Conservation (phyloP, 116 monocot genomes). For the Cymodocea nodosa region DNA sequence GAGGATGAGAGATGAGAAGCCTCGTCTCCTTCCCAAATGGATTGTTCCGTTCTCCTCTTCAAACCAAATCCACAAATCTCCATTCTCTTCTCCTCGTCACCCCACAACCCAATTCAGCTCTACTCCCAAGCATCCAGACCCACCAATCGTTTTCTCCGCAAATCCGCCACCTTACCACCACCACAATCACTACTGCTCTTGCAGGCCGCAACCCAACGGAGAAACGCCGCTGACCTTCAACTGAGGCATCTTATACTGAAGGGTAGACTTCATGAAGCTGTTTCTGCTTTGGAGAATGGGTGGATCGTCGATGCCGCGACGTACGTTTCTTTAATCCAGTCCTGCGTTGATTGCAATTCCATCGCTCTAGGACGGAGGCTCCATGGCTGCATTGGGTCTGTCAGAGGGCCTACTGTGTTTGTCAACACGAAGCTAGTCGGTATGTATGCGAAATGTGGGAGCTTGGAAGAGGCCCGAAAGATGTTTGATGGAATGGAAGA, state of each 20-base stretch:
- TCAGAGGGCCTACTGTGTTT: slow-evolving; percentile 25
- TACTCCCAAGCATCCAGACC: background rate
- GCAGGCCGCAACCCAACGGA: background rate
- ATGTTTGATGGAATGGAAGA: slow-evolving; percentile 61
- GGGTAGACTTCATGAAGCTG: slow-evolving; percentile 11
- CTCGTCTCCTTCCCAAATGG: background rate
- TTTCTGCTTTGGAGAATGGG: slow-evolving; percentile 25
- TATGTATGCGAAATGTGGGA: slow-evolving; percentile 78
- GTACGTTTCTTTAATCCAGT: slow-evolving; percentile 54
- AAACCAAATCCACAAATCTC: background rate
- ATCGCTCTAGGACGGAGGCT: slow-evolving; percentile 46
- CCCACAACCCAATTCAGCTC: slow-evolving; percentile 1
- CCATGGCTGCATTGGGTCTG: slow-evolving; percentile 27
- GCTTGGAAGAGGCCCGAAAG: slow-evolving; percentile 49
- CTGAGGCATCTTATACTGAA: slow-evolving; percentile 1
- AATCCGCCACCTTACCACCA: background rate
- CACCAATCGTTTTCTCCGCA: background rate
- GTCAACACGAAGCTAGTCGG: slow-evolving; percentile 69
- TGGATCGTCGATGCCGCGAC: slow-evolving; percentile 19
- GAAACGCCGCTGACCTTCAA: background rate
- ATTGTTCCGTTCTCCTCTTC: background rate
- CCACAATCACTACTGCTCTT: background rate
- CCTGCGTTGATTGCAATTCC: slow-evolving; percentile 63
- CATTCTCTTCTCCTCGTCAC: background rate
- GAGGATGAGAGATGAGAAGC: too few species aligned